Conservation (phyloP, 2,329 filamentous ascomycete species). For the Venturia asperata region DNA sequence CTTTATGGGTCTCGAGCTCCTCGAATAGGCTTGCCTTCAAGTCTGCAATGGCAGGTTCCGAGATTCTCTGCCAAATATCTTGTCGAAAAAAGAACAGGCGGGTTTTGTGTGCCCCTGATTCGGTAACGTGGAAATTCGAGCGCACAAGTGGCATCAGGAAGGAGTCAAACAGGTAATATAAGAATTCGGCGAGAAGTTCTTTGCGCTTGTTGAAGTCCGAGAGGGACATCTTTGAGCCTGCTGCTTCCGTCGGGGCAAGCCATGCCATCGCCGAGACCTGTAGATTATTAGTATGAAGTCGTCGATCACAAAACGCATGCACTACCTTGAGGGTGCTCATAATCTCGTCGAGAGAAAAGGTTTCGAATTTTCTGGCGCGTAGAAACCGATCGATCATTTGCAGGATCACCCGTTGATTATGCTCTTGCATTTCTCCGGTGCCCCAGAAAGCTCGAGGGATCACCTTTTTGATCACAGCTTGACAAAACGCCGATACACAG, state of each 20-base stretch:
- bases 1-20: slow-evolving; percentile 49
- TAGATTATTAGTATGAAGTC: background rate
- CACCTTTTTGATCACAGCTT: slow-evolving; percentile 63
- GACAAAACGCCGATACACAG: slow-evolving; percentile 79
- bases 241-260: background rate
- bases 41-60: slow-evolving; percentile 61
- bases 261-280: slow-evolving; percentile 31
- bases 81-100: slow-evolving; percentile 90
- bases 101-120: slow-evolving; percentile 73
- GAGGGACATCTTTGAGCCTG: slow-evolving; percentile 11
- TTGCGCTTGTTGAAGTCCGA: slow-evolving; percentile 51
- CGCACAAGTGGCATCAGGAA: slow-evolving; percentile 79
- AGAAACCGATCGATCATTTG: slow-evolving; percentile 71
- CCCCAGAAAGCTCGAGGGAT: slow-evolving; percentile 75
- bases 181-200: slow-evolving; percentile 74
- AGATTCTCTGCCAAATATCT: slow-evolving; percentile 75
- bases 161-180: slow-evolving; percentile 93
- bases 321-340: slow-evolving; percentile 62
- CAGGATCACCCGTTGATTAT: slow-evolving; percentile 59
- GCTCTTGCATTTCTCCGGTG: slow-evolving; percentile 39
- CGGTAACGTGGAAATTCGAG: slow-evolving; percentile 88
- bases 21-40: slow-evolving; percentile 72
- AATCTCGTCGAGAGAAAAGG: slow-evolving; percentile 68
- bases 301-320: background rate
- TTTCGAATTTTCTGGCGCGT: slow-evolving; percentile 71